Evolutionary conservation across 305 asterid species (phyloP).

Genomic region (Solanum chacoense): DNA sequence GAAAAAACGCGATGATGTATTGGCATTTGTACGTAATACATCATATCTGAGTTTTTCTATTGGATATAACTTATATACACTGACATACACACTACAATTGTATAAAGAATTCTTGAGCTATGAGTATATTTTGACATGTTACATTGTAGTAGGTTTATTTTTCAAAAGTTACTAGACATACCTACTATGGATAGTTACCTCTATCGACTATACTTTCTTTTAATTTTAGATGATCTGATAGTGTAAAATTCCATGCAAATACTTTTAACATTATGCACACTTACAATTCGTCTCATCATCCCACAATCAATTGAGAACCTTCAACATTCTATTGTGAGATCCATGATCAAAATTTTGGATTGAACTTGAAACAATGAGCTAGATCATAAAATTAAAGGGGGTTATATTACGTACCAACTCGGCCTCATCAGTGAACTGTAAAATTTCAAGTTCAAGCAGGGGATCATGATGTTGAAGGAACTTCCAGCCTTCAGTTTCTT

Average conservation of each 20-base stretch:
- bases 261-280: background rate
- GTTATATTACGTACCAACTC: constrained; percentile 37
- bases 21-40: background rate
- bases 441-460: constrained; percentile 64
- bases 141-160: no score
- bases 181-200: background rate
- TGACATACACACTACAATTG: no score
- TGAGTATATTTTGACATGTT: no score
- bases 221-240: no score
- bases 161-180: no score
- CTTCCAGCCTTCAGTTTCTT: constrained; percentile 75
- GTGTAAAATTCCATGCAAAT: background rate
- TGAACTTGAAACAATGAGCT: background rate
- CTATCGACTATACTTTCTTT: background rate
- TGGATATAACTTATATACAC: background rate
- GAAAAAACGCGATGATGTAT: no score
- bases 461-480: constrained; percentile 68
- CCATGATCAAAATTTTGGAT: background rate
- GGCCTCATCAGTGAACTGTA: constrained; percentile 63
- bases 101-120: no score
- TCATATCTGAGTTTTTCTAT: background rate
- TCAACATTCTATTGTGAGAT: background rate
- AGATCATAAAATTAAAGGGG: background rate
- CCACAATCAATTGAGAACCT: background rate
- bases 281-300: background rate